These are phyloP conservation scores for Fusarium falciforme DNA, from an alignment of 2,329 filamentous ascomycete species.

Conservation along the genomic window DNA sequence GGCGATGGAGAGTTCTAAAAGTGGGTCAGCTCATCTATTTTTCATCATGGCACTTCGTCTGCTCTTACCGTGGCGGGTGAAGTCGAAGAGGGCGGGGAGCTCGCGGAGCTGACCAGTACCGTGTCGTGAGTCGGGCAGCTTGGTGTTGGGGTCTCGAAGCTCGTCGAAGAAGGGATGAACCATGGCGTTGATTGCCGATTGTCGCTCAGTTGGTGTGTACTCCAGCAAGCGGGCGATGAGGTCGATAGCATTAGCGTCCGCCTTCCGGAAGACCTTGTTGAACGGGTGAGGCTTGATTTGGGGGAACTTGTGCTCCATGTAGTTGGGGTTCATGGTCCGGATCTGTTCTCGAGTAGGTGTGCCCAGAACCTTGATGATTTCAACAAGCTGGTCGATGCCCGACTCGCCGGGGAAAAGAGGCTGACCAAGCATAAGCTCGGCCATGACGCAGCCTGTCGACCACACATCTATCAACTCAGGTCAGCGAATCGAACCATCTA, in stretches of 20 bases:
- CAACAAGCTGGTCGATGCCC: slow-evolving; percentile 96
- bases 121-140: slow-evolving; percentile 93
- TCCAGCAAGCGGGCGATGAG: slow-evolving; percentile 93
- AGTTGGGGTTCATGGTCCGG: slow-evolving; percentile 99
- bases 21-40: slow-evolving; percentile 22
- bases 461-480: slow-evolving; percentile 89
- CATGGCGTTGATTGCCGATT: slow-evolving; percentile 96
- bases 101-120: slow-evolving; percentile 83
- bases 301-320: slow-evolving; percentile 99
- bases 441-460: slow-evolving; percentile 99
- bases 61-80: slow-evolving; percentile 87
- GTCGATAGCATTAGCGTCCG: slow-evolving; percentile 91
- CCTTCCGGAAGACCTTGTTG: slow-evolving; percentile 99
- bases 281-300: slow-evolving; percentile 99
- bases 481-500: slow-evolving; percentile 12
- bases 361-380: slow-evolving; percentile 99
- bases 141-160: slow-evolving; percentile 89
- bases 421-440: slow-evolving; percentile 98
- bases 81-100: slow-evolving; percentile 90
- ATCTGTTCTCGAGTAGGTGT: slow-evolving; percentile 98
- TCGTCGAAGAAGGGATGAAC: slow-evolving; percentile 99
- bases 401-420: slow-evolving; percentile 98
- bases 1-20: slow-evolving; percentile 91
- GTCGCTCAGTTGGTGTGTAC: slow-evolving; percentile 95
- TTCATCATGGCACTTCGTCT: background rate